These are phyloP conservation scores for Juncus inflexus DNA, from an alignment of 176 grass and related monocot species.

Conservation along the genomic window DNA sequence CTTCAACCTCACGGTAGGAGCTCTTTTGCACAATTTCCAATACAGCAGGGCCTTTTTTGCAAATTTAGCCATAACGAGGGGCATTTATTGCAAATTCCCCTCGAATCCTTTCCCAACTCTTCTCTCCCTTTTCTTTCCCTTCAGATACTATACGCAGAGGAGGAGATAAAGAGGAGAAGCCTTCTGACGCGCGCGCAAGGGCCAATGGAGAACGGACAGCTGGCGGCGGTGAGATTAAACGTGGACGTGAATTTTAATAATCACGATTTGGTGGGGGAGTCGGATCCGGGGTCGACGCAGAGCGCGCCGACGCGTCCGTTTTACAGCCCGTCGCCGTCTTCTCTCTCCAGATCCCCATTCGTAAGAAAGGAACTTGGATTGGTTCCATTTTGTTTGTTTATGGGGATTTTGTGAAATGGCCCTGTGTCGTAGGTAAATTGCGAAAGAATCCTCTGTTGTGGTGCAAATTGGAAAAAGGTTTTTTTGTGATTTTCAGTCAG, in stretches of 20 bases:
- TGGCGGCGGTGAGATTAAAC: conserved; percentile 37
- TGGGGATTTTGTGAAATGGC: background rate
- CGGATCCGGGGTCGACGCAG: conserved; percentile 71
- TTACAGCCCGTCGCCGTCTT: conserved; percentile 76
- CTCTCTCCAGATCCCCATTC: conserved; percentile 61
- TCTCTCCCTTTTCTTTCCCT: too few relatives aligned
- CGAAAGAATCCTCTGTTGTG: background rate
- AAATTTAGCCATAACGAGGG: too few relatives aligned
- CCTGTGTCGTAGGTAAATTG: background rate
- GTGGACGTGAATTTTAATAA: conserved; percentile 78
- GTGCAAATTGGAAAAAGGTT: too few relatives aligned
- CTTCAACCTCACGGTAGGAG: too few relatives aligned
- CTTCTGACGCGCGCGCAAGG: conserved; percentile 44
- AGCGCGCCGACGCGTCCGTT: conserved; percentile 50
- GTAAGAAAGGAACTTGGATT: conserved; percentile 6
- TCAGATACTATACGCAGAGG: conserved; percentile 88
- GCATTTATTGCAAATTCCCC: too few relatives aligned
- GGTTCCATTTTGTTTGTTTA: background rate
- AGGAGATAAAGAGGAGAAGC: conserved; percentile 75
- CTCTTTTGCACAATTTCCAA: too few relatives aligned
- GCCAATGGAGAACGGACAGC: conserved; percentile 47
- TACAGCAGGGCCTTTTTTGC: too few relatives aligned
- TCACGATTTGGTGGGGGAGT: conserved; percentile 62
- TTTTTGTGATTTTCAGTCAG: too few relatives aligned
- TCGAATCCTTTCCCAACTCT: too few relatives aligned